These are phyloP conservation scores for Podospora sp. DNA, from an alignment of 495 filamentous ascomycete genomes.

Conservation along the genomic window DNA sequence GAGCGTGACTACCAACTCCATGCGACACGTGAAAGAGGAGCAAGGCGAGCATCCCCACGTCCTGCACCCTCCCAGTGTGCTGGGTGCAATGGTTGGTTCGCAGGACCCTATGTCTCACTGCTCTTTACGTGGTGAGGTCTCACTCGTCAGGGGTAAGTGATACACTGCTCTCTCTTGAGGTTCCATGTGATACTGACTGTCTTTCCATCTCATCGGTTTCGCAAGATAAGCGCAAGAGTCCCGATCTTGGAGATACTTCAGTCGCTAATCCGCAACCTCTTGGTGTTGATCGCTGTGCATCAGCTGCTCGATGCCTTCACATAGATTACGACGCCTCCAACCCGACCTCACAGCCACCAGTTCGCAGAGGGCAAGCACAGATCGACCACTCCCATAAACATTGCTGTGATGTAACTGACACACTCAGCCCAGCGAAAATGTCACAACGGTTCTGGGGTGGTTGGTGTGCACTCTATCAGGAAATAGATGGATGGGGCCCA, in stretches of 20 bases:
- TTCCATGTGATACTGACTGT: slow-evolving; percentile 1
- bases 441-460: background rate
- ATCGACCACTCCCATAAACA: background rate
- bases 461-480: background rate
- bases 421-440: background rate
- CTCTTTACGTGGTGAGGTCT: slow-evolving; percentile 14
- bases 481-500: background rate
- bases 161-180: background rate
- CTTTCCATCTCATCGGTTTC: slow-evolving; percentile 11
- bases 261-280: background rate
- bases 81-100: slow-evolving; percentile 1
- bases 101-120: slow-evolving; percentile 18
- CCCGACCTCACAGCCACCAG: background rate
- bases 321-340: background rate
- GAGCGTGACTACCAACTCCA: slow-evolving; percentile 5
- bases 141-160: slow-evolving; percentile 20
- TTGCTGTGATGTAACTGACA: background rate
- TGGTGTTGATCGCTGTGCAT: background rate
- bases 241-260: background rate
- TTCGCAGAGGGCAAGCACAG: background rate
- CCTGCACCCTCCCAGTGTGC: background rate
- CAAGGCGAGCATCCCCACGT: background rate
- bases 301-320: background rate
- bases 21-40: slow-evolving; percentile 4
- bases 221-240: background rate